Conservation (phyloP, 805 yeast genomes). For the Blastobotrys chiropterorum region DNA sequence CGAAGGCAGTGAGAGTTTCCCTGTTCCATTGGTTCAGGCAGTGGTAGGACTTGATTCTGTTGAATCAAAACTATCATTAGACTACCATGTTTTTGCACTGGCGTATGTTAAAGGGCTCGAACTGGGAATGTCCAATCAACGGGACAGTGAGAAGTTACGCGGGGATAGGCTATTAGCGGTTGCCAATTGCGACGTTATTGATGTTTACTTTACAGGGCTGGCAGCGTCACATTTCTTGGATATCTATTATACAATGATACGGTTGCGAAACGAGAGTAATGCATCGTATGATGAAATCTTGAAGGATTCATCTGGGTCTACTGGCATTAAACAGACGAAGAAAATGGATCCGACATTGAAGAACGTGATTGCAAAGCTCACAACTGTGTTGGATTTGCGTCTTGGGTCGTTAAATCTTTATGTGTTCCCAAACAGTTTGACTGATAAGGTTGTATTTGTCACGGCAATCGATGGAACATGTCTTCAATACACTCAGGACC, state of each 20-base stretch:
- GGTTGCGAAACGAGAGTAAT: conserved; percentile 68
- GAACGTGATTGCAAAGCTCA: conserved; percentile 32
- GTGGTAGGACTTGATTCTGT: conserved; percentile 51
- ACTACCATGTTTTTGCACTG: conserved; percentile 78
- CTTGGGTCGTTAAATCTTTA: conserved; percentile 51
- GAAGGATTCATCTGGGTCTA: conserved; percentile 42
- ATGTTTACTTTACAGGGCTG: conserved; percentile 69
- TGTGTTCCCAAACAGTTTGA: conserved; percentile 75
- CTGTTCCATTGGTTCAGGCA: conserved; percentile 62
- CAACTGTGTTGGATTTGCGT: conserved; percentile 61
- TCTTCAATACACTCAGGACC: conserved; percentile 26
- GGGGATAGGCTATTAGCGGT: conserved; percentile 29
- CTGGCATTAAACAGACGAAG: not conserved
- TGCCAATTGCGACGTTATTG: conserved; percentile 54
- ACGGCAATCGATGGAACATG: conserved; percentile 25
- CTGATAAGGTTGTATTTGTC: conserved; percentile 70
- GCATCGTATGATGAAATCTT: conserved; percentile 71
- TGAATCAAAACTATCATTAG: conserved; percentile 63
- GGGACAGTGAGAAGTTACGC: conserved; percentile 35
- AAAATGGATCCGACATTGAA: conserved; percentile 11
- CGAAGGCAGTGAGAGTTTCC: conserved; percentile 32
- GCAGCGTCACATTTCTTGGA: conserved; percentile 81
- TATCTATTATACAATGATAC: conserved; percentile 58
- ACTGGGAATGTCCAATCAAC: conserved; percentile 63
- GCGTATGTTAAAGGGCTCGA: conserved; percentile 43